Evolutionary conservation across 257 asterid species (phyloP).

Genomic region (Ocimum tenuiflorum): DNA sequence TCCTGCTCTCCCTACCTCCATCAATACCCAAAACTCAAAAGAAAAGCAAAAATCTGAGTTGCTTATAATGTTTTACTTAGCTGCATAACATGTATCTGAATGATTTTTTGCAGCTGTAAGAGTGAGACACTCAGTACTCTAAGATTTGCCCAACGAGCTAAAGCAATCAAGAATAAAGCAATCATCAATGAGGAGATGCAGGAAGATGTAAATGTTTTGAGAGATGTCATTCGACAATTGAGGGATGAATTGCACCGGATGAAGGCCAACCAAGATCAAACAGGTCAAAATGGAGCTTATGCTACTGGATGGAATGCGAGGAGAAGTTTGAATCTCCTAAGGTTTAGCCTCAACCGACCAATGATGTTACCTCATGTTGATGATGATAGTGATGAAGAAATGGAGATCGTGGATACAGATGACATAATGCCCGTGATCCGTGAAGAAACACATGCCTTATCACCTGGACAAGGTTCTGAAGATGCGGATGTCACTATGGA

Average conservation of each 20-base stretch:
- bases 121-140: conserved; percentile 86
- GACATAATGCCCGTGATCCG: conserved; percentile 24
- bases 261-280: conserved; percentile 55
- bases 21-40: not conserved
- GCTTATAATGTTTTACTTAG: not conserved
- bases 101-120: conserved; percentile 63
- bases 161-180: conserved; percentile 95
- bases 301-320: conserved; percentile 84
- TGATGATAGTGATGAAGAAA: conserved; percentile 87
- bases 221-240: conserved; percentile 79
- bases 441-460: conserved; percentile 24
- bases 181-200: conserved; percentile 89
- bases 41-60: not conserved
- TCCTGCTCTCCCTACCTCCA: not conserved
- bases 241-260: conserved; percentile 79
- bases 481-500: conserved; percentile 74
- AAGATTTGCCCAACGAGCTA: conserved; percentile 98
- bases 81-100: not conserved
- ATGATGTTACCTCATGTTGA: conserved; percentile 54
- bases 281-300: conserved; percentile 49
- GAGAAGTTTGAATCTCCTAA: conserved; percentile 83
- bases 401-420: conserved; percentile 70
- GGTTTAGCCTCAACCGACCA: conserved; percentile 85
- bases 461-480: conserved; percentile 30
- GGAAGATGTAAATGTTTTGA: conserved; percentile 79